Conservation (phyloP, 306 rosid species). For the Cucurbita ficifolia region DNA sequence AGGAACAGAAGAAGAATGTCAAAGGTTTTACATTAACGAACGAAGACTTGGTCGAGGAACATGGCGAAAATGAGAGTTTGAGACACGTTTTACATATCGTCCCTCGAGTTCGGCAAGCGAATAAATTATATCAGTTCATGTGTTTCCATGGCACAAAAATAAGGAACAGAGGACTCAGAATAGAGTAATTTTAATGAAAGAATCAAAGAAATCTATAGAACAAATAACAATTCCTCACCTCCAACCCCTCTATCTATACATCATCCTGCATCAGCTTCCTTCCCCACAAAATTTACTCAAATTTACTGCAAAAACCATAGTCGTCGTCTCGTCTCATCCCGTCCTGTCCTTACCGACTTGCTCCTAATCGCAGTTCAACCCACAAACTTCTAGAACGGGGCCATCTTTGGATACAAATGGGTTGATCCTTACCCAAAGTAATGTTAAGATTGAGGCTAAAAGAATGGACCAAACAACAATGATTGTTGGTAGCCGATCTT, state of each 20-base stretch:
- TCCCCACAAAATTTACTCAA: constrained; percentile 22
- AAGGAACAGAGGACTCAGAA: constrained; percentile 14
- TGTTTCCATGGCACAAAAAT: background rate
- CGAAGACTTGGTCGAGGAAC: background rate
- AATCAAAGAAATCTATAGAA: constrained; percentile 43
- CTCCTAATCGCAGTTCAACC: constrained; percentile 59
- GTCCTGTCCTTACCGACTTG: constrained; percentile 1
- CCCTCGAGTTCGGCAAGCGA: background rate
- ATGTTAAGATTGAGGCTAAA: constrained; percentile 74
- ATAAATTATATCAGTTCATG: constrained; percentile 4
- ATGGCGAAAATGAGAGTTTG: background rate
- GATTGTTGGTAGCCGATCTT: constrained; percentile 77
- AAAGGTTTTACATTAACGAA: background rate
- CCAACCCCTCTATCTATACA: constrained; percentile 15
- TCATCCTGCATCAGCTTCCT: constrained; percentile 4
- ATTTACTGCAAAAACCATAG: constrained; percentile 7
- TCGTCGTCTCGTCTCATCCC: background rate
- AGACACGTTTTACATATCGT: background rate
- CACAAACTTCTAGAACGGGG: constrained; percentile 72
- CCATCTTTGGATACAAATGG: constrained; percentile 77
- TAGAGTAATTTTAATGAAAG: constrained; percentile 48
- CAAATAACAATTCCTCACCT: constrained; percentile 50
- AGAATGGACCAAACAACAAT: constrained; percentile 91
- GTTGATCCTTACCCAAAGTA: constrained; percentile 81
- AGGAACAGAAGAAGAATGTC: background rate